Evolutionary conservation across 352 stramenopile genomes (phyloP), one percentile per base, ranked within the genome.

Genomic region (Phytopythium helicoides): DNA sequence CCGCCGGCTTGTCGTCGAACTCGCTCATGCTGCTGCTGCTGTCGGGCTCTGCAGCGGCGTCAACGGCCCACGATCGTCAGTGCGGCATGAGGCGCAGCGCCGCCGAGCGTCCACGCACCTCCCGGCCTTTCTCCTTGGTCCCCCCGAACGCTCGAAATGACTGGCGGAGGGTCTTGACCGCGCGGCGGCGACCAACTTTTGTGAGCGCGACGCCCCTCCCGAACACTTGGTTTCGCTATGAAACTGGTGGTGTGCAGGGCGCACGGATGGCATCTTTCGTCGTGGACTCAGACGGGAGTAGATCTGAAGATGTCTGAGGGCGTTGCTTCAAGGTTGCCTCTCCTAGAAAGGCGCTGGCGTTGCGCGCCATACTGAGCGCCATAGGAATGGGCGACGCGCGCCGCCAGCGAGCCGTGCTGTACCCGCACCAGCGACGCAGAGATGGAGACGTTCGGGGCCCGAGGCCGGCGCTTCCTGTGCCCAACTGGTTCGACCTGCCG

Each of bases 1-100:
- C 86, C 42, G 86, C 78, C 40, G 85, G 83, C 68, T 94, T 93
- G 14, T 94, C 82, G 52, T 94, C 83, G 64, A 76, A 81, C 57
- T 81, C 76, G 49, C 63, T 62, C 76, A 82, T 86, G 22, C 60
- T 77, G 36, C 33, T n/a, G 18, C 33, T 50, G 22, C 19, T 25
- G 23, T 15, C 6, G 26, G 18, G 48, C 31, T 25, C 37, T 23
- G 33, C 22, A 38, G 9, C n/a, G n/a, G n/a, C n/a, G n/a, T n/a
- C n/a, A n/a, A n/a, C n/a, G n/a, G n/a, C n/a, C n/a, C n/a, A n/a
- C n/a, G n/a, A n/a, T n/a, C n/a, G n/a, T n/a, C n/a, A n/a, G n/a
- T n/a, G n/a, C n/a, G n/a, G n/a, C n/a, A n/a, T n/a, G n/a, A n/a
- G n/a, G n/a, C n/a, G n/a, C n/a, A n/a, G n/a, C n/a, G n/a, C n/a